phyloP scores from a whole-genome alignment of 805 yeast species.

The Saccharomycopsis microspora region DNA sequence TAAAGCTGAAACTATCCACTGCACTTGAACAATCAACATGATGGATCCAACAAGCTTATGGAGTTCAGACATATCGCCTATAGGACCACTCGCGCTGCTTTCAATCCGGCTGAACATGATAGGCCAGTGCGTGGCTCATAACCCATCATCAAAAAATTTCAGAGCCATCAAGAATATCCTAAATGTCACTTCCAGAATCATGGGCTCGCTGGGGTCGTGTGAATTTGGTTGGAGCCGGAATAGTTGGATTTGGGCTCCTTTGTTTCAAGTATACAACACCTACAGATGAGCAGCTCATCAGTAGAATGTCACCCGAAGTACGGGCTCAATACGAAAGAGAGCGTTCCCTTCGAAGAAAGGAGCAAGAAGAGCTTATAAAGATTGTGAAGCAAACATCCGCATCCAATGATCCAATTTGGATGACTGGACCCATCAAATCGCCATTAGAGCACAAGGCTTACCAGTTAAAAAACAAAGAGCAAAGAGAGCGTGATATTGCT shows the following conservation, averaged over 20 bases:
- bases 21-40: too few relatives aligned
- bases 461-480: slow-evolving; percentile 30
- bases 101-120: too few relatives aligned
- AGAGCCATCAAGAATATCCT: too few relatives aligned
- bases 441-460: slow-evolving; percentile 47
- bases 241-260: slow-evolving; percentile 63
- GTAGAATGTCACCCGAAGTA: slow-evolving; percentile 71
- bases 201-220: slow-evolving; percentile 53
- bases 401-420: slow-evolving; percentile 76
- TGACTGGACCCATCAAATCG: slow-evolving; percentile 54
- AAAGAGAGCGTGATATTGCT: slow-evolving; percentile 38
- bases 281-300: slow-evolving; percentile 68
- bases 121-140: too few relatives aligned
- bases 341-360: slow-evolving; percentile 47
- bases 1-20: too few relatives aligned
- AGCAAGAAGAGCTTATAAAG: slow-evolving; percentile 59
- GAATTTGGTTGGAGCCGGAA: slow-evolving; percentile 48
- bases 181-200: background rate
- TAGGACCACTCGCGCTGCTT: too few relatives aligned
- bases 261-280: slow-evolving; percentile 71
- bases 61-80: too few relatives aligned
- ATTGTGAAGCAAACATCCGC: slow-evolving; percentile 52
- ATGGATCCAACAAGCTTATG: too few relatives aligned
- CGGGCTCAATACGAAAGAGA: slow-evolving; percentile 63
- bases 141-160: too few relatives aligned